Evolutionary conservation across 2,329 filamentous ascomycete genomes (phyloP), one percentile per base, ranked within the genome.

Genomic region (Rosellinia necatrix): DNA sequence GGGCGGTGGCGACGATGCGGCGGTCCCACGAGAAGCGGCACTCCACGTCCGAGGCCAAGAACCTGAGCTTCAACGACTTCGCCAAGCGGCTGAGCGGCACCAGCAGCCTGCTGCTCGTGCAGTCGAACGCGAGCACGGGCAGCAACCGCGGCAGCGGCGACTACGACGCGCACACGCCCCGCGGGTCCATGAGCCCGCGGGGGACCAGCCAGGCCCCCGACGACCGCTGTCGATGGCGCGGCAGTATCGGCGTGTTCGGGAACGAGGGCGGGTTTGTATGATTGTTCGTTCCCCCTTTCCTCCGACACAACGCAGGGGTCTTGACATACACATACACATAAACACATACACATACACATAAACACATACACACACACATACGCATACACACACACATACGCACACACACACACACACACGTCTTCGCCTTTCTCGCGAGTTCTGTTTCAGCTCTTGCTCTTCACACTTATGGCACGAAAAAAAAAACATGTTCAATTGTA

Each of bases 11-110:
- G 22, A 62, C 61, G 29, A 64, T 67, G 50, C 68, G 67, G 49
- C 57, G 70, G 40, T 66, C 65, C 51, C 66, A 67, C 43, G 78
- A 81, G 50, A 81, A 82, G 61, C 78, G 81, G 27, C 74, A 76
- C 43, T 85, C 83, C 24, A 74, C 74, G 35, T 80, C 79, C 9
- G 84, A 80, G 67, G 72, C 74, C 42, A 86, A 85, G 73, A 77
- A 81, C 57, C 76, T 84, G 52, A 85, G 81, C 72, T 84, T 87
- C 62, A 81, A 78, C 63, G 84, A 87, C 50, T 83, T 85, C 60
- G 81, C 82, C 42, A 83, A 82, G 68, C 75, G 82, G 59, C 69
- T 87, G 50, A 86, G 82, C 63, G 85, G 80, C 68, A 85, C 82
- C 48, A 85, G 81, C 67, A 85, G 80, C 68, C 71, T 85, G 66